phyloP scores from a whole-genome alignment of 2,329 filamentous ascomycete species.

The Venturia oleaginea region DNA sequence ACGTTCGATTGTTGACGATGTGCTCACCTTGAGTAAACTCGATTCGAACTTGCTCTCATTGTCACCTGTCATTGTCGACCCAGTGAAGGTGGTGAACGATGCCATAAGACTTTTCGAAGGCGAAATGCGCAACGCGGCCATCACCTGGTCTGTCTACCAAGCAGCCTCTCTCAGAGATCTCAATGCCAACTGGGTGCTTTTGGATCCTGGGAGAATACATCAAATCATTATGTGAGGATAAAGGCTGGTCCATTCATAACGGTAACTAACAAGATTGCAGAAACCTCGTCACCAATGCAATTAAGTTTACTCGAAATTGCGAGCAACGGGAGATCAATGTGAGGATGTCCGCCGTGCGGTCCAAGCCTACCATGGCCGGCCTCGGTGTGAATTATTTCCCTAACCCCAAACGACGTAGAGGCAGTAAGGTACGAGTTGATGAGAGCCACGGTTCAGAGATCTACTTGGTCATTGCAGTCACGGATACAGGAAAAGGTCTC shows the following conservation, averaged over 20 bases:
- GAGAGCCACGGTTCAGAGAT: constrained; percentile 17
- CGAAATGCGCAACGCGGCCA: constrained; percentile 2
- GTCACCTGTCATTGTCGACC: not conserved
- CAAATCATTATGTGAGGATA: constrained; percentile 6
- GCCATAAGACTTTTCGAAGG: constrained; percentile 11
- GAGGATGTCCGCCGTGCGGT: not conserved
- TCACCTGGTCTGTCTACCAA: not conserved
- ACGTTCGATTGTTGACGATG: constrained; percentile 10
- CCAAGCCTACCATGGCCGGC: not conserved
- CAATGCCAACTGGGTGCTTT: constrained; percentile 2
- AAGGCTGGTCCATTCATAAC: not conserved
- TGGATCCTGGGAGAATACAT: constrained; percentile 7
- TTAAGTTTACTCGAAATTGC: constrained; percentile 10
- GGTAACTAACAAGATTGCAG: not conserved
- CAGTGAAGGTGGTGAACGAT: not conserved
- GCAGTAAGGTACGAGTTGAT: not conserved
- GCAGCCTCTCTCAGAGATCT: constrained; percentile 8
- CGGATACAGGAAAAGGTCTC: constrained; percentile 57
- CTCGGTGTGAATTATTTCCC: not conserved
- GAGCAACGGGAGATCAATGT: constrained; percentile 4
- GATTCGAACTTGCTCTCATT: constrained; percentile 3
- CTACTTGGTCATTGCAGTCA: constrained; percentile 53
- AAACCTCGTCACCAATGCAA: constrained; percentile 12
- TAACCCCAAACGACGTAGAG: not conserved
- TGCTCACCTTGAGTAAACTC: constrained; percentile 9